Conservation (phyloP, 2,329 filamentous ascomycete species). For the Aspergillus sp. region DNA sequence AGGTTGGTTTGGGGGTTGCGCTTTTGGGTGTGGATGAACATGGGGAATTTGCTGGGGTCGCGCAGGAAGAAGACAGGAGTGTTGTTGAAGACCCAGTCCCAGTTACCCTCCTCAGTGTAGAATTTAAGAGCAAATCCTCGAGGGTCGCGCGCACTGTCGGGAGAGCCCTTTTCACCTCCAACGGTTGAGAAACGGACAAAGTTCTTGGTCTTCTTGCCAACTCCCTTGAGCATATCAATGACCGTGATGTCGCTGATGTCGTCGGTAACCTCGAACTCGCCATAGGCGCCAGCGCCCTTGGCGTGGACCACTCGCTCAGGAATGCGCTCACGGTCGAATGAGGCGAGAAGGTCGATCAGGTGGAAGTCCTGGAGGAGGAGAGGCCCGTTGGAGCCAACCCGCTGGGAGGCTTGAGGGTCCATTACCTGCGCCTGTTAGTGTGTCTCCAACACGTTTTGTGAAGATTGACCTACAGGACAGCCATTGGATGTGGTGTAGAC, state of each 20-base stretch:
- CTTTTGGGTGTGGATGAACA: slow-evolving; percentile 75
- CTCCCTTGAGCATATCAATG: slow-evolving; percentile 52
- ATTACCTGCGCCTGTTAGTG: slow-evolving; percentile 39
- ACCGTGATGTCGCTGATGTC: slow-evolving; percentile 51
- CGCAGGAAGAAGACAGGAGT: slow-evolving; percentile 75
- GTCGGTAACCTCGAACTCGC: slow-evolving; percentile 47
- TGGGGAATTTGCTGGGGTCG: slow-evolving; percentile 70
- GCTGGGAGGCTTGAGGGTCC: slow-evolving; percentile 53
- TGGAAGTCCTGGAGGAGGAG: slow-evolving; percentile 66
- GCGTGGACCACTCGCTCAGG: slow-evolving; percentile 46
- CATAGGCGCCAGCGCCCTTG: slow-evolving; percentile 44
- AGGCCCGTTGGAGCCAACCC: slow-evolving; percentile 58
- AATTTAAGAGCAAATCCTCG: slow-evolving; percentile 74
- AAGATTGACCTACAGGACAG: slow-evolving; percentile 41
- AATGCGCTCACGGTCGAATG: slow-evolving; percentile 43
- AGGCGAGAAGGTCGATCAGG: slow-evolving; percentile 59
- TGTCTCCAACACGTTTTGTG: background rate
- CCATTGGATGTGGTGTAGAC: slow-evolving; percentile 62
- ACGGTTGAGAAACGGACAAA: slow-evolving; percentile 73
- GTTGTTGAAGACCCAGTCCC: slow-evolving; percentile 72
- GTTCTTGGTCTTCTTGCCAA: slow-evolving; percentile 68
- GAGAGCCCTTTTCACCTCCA: slow-evolving; percentile 69
- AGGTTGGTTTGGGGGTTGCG: slow-evolving; percentile 69
- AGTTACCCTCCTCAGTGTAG: slow-evolving; percentile 71
- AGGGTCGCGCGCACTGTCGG: slow-evolving; percentile 70